Percentiles rank a stretch among this genome's conserved stretches.
Evolutionary conservation across 306 rosid genomes (phyloP).

Genomic region (Dicorynia guianensis): DNA sequence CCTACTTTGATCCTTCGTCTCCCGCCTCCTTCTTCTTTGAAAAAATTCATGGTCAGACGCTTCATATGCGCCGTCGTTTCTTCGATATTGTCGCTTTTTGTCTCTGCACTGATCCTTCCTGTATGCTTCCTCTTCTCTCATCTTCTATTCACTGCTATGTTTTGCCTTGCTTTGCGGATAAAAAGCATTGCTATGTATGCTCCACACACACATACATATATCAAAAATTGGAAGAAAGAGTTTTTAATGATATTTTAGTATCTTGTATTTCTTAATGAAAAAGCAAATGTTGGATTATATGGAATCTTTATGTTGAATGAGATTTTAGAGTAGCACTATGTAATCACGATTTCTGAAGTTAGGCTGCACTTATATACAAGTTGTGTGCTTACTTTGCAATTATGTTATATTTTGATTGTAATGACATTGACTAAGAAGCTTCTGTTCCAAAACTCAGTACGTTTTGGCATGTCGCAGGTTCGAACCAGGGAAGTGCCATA

Average conservation of each 20-base stretch:
- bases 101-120: constrained; percentile 51
- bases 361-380: not conserved
- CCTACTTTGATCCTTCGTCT: constrained; percentile 63
- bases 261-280: not conserved
- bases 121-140: constrained; percentile 36
- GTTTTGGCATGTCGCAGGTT: constrained; percentile 57
- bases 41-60: constrained; percentile 55
- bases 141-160: not conserved
- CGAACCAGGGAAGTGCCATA: constrained; percentile 28
- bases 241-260: not conserved
- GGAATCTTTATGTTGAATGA: no score
- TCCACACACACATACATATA: no score
- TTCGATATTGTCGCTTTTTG: constrained; percentile 47
- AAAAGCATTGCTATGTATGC: no score
- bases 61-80: constrained; percentile 60
- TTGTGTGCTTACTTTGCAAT: not conserved
- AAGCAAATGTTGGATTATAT: no score
- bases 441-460: constrained; percentile 24
- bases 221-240: not conserved
- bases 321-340: no score
- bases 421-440: not conserved
- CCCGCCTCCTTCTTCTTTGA: constrained; percentile 59
- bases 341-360: constrained; percentile 14
- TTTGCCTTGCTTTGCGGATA: no score
- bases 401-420: not conserved